phyloP scores from a whole-genome alignment of 148 eudicot species.

The Cornus suecica region DNA sequence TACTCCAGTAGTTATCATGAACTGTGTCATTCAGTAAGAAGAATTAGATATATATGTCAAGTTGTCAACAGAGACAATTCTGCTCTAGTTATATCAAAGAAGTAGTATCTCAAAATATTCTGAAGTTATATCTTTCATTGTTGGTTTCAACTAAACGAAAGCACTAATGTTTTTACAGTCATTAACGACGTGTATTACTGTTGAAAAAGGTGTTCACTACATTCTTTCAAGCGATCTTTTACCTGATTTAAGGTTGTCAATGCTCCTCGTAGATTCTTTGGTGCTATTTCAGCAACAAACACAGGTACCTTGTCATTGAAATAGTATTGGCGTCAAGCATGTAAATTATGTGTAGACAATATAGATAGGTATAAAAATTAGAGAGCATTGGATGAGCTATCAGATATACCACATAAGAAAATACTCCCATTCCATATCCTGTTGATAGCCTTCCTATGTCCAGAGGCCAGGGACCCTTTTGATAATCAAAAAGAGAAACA shows the following conservation, averaged over 20 bases:
- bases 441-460: conserved; percentile 88
- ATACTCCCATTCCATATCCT: conserved; percentile 96
- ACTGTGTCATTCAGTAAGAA: conserved; percentile 32
- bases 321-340: conserved; percentile 4
- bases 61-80: neutral
- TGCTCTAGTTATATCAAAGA: neutral
- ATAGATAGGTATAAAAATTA: neutral
- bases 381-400: neutral
- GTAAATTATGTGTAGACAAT: neutral
- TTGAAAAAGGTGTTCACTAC: neutral
- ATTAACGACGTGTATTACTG: neutral
- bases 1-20: conserved; percentile 83
- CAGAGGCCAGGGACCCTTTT: conserved; percentile 53
- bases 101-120: neutral
- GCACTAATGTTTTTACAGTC: neutral
- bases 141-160: neutral
- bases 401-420: conserved; percentile 74
- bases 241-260: conserved; percentile 89
- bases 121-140: neutral
- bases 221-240: neutral
- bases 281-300: conserved; percentile 91
- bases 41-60: neutral
- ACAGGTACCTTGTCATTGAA: conserved; percentile 65
- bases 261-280: conserved; percentile 82
- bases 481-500: neutral